A percentile compares a stretch with the other conserved stretches of the same genome.
Evolutionary conservation across 805 yeast genomes (phyloP).

Genomic region (Ogataea paraovalis): DNA sequence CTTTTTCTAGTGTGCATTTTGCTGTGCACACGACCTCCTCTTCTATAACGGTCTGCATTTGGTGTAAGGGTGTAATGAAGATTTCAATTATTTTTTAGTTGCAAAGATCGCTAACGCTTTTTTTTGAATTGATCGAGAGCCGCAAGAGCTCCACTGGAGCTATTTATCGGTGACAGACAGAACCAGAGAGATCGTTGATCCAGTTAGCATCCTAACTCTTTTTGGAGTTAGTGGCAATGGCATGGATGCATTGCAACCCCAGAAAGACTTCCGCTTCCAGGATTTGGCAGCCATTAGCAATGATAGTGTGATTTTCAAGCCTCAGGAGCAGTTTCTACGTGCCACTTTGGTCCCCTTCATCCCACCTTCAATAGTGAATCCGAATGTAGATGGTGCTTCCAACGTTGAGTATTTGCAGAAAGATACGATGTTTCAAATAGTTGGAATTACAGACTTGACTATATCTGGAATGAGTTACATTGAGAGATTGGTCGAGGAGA

Average conservation of each 20-base stretch:
- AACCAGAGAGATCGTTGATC: no score
- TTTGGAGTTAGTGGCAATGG: no score
- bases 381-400: neutral
- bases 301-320: conserved; percentile 5
- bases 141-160: no score
- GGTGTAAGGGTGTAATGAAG: no score
- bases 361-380: conserved; percentile 2
- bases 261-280: conserved; percentile 8
- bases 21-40: no score
- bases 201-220: no score
- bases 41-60: no score
- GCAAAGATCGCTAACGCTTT: no score
- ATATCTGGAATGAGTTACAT: conserved; percentile 47
- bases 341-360: conserved; percentile 9
- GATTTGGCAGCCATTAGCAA: conserved; percentile 2
- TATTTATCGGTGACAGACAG: no score
- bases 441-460: conserved; percentile 51
- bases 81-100: no score
- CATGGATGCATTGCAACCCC: neutral
- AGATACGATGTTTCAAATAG: conserved; percentile 47
- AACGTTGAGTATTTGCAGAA: conserved; percentile 3
- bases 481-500: conserved; percentile 48
- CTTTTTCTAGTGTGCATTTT: no score
- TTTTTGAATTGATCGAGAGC: no score
- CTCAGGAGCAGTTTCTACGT: conserved; percentile 4